These are phyloP conservation scores for Orbilia javanica DNA, from an alignment of 2,329 filamentous ascomycete genomes.

Conservation along the genomic window DNA sequence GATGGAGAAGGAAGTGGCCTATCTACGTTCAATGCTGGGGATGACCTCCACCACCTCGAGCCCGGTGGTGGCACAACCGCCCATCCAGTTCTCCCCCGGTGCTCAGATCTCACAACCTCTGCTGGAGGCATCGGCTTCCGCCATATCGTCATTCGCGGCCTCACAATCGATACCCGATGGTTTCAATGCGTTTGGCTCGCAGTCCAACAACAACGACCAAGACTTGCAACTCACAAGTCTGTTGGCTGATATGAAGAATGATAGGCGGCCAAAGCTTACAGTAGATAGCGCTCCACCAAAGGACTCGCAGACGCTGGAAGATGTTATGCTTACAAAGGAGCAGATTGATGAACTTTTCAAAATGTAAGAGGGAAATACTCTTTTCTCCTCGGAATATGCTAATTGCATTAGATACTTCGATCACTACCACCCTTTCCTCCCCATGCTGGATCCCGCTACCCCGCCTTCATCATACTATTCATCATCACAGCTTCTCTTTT, in stretches of 20 bases:
- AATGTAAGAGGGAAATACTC: slow-evolving; percentile 65
- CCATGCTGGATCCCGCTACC: slow-evolving; percentile 77
- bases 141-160: slow-evolving; percentile 51
- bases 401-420: slow-evolving; percentile 71
- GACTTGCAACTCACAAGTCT: slow-evolving; percentile 50
- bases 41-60: slow-evolving; percentile 71
- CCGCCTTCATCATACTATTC: slow-evolving; percentile 80
- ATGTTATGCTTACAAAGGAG: slow-evolving; percentile 75
- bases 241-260: slow-evolving; percentile 53
- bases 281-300: slow-evolving; percentile 64
- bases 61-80: slow-evolving; percentile 70
- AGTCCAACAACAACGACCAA: slow-evolving; percentile 39
- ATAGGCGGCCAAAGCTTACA: slow-evolving; percentile 59
- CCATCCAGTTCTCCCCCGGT: slow-evolving; percentile 42
- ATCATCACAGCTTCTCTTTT: slow-evolving; percentile 85
- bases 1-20: slow-evolving; percentile 86
- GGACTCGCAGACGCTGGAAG: slow-evolving; percentile 73
- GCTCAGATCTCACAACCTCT: slow-evolving; percentile 56
- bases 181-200: slow-evolving; percentile 34
- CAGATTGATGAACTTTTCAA: slow-evolving; percentile 75
- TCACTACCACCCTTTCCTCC: slow-evolving; percentile 81
- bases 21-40: slow-evolving; percentile 67
- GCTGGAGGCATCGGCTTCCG: slow-evolving; percentile 53
- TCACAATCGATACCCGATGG: slow-evolving; percentile 38
- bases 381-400: not conserved